Conservation (phyloP, 352 stramenopile genomes). For the Phytophthora lateralis region DNA sequence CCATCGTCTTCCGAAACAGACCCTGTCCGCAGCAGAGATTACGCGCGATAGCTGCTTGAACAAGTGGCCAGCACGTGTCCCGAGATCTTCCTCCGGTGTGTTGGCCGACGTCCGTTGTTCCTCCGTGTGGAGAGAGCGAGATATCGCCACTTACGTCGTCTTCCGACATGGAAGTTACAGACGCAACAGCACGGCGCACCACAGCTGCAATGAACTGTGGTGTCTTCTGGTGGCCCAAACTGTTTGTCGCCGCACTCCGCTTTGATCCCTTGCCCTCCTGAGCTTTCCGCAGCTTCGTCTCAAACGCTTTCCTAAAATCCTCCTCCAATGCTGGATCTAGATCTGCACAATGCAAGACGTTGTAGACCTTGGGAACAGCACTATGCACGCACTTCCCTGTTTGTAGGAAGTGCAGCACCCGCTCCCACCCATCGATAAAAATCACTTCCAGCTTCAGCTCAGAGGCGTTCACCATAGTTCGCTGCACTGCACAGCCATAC, state of each 20-base stretch:
- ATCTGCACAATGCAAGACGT: constrained; percentile 35
- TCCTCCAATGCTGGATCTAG: constrained; percentile 17
- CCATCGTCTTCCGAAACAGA: constrained; percentile 45
- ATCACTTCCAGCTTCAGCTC: constrained; percentile 41
- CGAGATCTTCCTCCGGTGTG: no score
- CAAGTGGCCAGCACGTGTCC: no score
- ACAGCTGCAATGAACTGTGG: constrained; percentile 55
- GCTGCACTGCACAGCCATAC: constrained; percentile 53
- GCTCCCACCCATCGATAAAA: constrained; percentile 50
- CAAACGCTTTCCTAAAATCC: constrained; percentile 22
- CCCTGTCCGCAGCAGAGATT: constrained; percentile 39
- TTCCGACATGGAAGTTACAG: no score
- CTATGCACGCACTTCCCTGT: constrained; percentile 41
- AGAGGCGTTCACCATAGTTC: constrained; percentile 20
- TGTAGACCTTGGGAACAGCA: constrained; percentile 33
- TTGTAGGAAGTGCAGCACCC: constrained; percentile 37
- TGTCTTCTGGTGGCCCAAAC: constrained; percentile 52
- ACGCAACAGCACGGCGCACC: no score
- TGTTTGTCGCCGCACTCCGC: constrained; percentile 35
- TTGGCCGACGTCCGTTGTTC: no score
- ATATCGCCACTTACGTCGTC: no score
- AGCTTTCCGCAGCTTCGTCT: constrained; percentile 27
- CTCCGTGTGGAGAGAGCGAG: no score
- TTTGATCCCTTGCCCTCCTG: constrained; percentile 25
- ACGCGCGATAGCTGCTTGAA: no score